phyloP scores from a whole-genome alignment of 257 asterid genomes.

The Fraxinus cuspidata region DNA sequence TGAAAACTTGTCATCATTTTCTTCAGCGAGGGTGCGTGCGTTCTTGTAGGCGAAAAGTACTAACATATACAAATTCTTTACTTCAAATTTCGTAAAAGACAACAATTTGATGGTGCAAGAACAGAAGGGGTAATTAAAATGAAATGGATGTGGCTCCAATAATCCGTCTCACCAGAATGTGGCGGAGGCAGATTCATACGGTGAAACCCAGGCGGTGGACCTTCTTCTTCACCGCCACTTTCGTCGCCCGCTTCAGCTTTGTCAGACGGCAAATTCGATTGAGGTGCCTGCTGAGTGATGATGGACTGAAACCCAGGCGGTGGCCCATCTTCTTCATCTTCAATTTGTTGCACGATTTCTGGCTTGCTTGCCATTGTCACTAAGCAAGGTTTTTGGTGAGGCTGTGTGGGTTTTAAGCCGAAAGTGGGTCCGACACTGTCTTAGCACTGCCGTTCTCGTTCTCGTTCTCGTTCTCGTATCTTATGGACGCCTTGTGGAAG shows the following conservation, averaged over 20 bases:
- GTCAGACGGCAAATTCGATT: not conserved
- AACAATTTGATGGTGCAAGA: too few relatives aligned
- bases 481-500: too few relatives aligned
- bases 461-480: too few relatives aligned
- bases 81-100: not conserved
- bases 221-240: slow-evolving; percentile 42
- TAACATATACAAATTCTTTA: slow-evolving; percentile 2
- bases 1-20: not conserved
- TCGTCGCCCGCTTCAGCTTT: slow-evolving; percentile 26
- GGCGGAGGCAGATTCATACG: slow-evolving; percentile 40
- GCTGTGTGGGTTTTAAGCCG: too few relatives aligned
- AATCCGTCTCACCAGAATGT: slow-evolving; percentile 36
- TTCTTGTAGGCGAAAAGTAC: too few relatives aligned
- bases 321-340: slow-evolving; percentile 76
- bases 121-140: not conserved
- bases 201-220: slow-evolving; percentile 85
- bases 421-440: too few relatives aligned
- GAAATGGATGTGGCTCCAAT: not conserved
- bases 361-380: not conserved
- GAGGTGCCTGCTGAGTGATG: slow-evolving; percentile 28
- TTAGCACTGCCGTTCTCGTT: too few relatives aligned
- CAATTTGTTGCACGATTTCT: slow-evolving; percentile 32
- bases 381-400: not conserved
- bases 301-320: slow-evolving; percentile 78
- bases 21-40: not conserved